phyloP scores from a whole-genome alignment of 495 filamentous ascomycete genomes.

The Podospora pseudopauciseta region DNA sequence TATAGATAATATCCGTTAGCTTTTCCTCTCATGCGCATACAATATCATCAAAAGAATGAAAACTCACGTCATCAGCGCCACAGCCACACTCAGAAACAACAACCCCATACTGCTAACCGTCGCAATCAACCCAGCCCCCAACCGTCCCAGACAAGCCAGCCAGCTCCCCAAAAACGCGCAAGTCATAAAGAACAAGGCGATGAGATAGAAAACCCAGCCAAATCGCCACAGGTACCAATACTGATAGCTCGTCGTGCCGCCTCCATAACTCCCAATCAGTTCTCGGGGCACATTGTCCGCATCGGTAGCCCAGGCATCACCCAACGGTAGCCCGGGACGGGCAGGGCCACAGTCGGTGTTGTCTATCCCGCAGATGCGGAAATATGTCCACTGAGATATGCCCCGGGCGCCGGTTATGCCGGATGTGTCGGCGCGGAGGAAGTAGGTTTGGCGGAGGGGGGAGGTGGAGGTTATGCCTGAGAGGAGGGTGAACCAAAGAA shows the following conservation, averaged over 20 bases:
- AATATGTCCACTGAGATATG: constrained; percentile 81
- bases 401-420: constrained; percentile 62
- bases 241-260: constrained; percentile 44
- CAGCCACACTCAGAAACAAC: constrained; percentile 46
- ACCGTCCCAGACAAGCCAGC: constrained; percentile 46
- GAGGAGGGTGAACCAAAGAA: constrained; percentile 79
- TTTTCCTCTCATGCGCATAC: no score
- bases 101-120: constrained; percentile 37
- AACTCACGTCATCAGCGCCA: constrained; percentile 47
- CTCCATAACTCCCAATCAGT: constrained; percentile 44
- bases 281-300: constrained; percentile 37
- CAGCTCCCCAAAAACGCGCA: constrained; percentile 52
- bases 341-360: constrained; percentile 47
- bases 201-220: constrained; percentile 70
- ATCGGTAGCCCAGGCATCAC: constrained; percentile 47
- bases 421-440: constrained; percentile 66
- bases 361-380: constrained; percentile 58
- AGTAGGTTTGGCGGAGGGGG: constrained; percentile 73
- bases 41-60: no score
- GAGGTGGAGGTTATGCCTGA: constrained; percentile 57
- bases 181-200: constrained; percentile 62
- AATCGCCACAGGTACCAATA: constrained; percentile 59
- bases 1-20: no score
- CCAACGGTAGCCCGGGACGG: constrained; percentile 45
- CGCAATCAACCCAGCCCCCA: constrained; percentile 46